Evolutionary conservation across 208 protist species (phyloP), one percentile per base, ranked within the genome.

Genomic region (Acanthamoeba comandoni): DNA sequence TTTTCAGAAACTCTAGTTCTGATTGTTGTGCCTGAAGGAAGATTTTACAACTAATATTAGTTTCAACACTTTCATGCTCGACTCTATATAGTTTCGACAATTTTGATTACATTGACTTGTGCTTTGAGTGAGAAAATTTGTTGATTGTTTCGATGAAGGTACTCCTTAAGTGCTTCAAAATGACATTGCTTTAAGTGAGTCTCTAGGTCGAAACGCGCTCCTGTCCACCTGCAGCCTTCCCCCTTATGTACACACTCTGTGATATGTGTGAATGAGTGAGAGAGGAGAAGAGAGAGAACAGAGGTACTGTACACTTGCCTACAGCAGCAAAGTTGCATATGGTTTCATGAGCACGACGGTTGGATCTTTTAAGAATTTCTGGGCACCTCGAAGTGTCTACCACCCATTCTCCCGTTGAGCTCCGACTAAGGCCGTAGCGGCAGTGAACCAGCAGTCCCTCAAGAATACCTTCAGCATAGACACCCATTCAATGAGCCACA

Each of bases 331-430:
- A 86, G 13, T 17, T 12, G 53, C 77, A 86, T 24, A 43, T 43
- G 26, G 19, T 58, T 35, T 86, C 77, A 57, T 86, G 77, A 51
- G 29, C 24, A 24, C 29, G 19, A 12, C 77, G 77, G 48, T 86
- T 67, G 77, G n/a, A 24, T 15, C 77, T 51, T 39, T 86, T 86
- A 57, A 86, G 13, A 29, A 86, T 65, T 29, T 86, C 77, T n/a
- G 15, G 29, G 77, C 77, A 86, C 12, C 77, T 57, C 26, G 11
- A 51, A n/a, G 77, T 51, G 77, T 86, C 77, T 2, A 65, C 13
- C 24, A 43, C 24, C 77, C 77, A 86, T 24, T 58, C 77, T 24
- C 77, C 77, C 24, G 58, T 26, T 67, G 15, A 15, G 77, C 22
- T 86, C 29, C 48, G 29, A 19, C 48, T n/a, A 24, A 86, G 51